These are phyloP conservation scores for Trichoderma guizhouense DNA, from an alignment of 2,329 filamentous ascomycete species.

Conservation along the genomic window DNA sequence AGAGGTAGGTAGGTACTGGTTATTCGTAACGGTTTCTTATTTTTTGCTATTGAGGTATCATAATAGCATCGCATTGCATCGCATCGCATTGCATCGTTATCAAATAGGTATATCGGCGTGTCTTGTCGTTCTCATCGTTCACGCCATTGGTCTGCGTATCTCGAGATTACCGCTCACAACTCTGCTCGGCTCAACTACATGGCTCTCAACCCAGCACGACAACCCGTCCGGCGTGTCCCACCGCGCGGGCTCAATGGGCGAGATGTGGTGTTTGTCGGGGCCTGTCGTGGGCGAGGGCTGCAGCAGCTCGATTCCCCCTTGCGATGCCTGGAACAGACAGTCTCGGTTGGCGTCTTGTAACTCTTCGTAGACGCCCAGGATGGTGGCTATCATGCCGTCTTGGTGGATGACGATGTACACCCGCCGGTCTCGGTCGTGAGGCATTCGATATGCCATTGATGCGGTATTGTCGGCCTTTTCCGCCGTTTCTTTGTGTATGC, in stretches of 20 bases:
- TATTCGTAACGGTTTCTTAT: not conserved
- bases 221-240: slow-evolving; percentile 37
- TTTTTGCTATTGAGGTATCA: not conserved
- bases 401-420: slow-evolving; percentile 35
- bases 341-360: slow-evolving; percentile 37
- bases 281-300: slow-evolving; percentile 18
- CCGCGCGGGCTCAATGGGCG: slow-evolving; percentile 29
- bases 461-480: not conserved
- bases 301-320: slow-evolving; percentile 27
- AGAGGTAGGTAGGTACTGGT: not conserved
- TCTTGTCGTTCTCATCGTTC: not conserved
- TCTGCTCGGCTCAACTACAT: slow-evolving; percentile 28
- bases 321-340: slow-evolving; percentile 29
- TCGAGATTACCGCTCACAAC: not conserved
- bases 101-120: not conserved
- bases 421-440: slow-evolving; percentile 16
- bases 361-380: slow-evolving; percentile 33
- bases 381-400: slow-evolving; percentile 27
- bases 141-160: not conserved
- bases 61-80: not conserved
- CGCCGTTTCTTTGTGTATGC: no score
- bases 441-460: not conserved
- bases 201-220: slow-evolving; percentile 38
- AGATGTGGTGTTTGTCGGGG: slow-evolving; percentile 20
- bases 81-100: not conserved